A percentile compares a stretch with the other conserved stretches of the same genome.
These are phyloP conservation scores for Chaetomidium leptoderma DNA, from an alignment of 495 filamentous ascomycete genomes.

Conservation along the genomic window DNA sequence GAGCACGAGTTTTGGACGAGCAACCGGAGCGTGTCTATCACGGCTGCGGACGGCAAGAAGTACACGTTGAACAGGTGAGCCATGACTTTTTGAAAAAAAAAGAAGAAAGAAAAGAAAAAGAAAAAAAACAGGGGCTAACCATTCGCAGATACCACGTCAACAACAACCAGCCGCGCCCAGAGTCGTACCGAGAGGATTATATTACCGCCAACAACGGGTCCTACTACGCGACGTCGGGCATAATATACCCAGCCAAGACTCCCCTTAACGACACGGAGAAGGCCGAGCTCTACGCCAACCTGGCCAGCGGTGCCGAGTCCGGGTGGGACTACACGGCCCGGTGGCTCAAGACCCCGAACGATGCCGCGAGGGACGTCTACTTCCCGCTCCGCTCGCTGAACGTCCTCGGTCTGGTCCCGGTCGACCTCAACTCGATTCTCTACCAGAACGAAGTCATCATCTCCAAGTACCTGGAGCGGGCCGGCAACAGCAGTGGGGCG, in stretches of 20 bases:
- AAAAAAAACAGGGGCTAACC: too few relatives aligned
- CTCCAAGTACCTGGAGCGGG: slow-evolving; percentile 31
- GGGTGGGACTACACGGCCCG: slow-evolving; percentile 46
- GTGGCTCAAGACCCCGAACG: slow-evolving; percentile 39
- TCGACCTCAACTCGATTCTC: slow-evolving; percentile 51
- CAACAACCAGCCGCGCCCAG: slow-evolving; percentile 48
- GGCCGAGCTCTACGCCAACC: slow-evolving; percentile 40
- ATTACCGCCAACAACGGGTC: slow-evolving; percentile 44
- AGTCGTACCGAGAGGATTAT: slow-evolving; percentile 49
- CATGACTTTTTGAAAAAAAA: too few relatives aligned
- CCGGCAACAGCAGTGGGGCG: slow-evolving; percentile 33
- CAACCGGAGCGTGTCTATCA: slow-evolving; percentile 42
- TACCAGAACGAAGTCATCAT: slow-evolving; percentile 48
- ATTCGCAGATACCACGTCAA: slow-evolving; percentile 40
- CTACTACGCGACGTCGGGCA: slow-evolving; percentile 44
- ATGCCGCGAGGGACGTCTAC: slow-evolving; percentile 45
- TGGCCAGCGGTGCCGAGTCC: slow-evolving; percentile 48
- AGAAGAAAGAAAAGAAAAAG: too few relatives aligned
- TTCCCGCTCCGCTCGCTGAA: slow-evolving; percentile 50
- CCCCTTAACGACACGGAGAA: slow-evolving; percentile 40
- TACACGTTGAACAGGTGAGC: slow-evolving; percentile 43
- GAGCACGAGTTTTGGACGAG: slow-evolving; percentile 46
- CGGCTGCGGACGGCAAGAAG: slow-evolving; percentile 29
- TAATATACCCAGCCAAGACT: slow-evolving; percentile 43
- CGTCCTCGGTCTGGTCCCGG: slow-evolving; percentile 35